Evolutionary conservation across 306 rosid genomes (phyloP), one percentile per base, ranked within the genome.

Genomic region (Potentilla sterilis): DNA sequence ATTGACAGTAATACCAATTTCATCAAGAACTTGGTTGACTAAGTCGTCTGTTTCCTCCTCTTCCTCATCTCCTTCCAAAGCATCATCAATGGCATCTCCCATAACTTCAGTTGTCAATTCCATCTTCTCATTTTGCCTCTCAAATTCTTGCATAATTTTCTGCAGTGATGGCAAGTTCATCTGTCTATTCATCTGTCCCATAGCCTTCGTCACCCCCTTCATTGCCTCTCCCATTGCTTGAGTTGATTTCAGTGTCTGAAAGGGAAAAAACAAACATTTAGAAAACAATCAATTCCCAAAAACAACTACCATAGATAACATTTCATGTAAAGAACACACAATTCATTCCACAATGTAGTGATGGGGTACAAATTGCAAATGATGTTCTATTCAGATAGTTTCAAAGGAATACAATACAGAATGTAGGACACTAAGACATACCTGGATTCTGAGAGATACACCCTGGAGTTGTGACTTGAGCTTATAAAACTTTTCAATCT

Each of bases 401-500:
- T 54, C 6, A 42, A 16, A 6, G 42, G 40, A 3, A 16, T 9
- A 69, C 38, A 42, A 62, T n/a, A 75, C 46, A 58, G 71, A 71
- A 40, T 37, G 67, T 18, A 28, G 35, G 70, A 67, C 74, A 28
- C 28, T 28, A 28, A 37, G 40, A 28, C 40, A 67, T 83, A 92
- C 99, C 96, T 95, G 99, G 77, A 95, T 95, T 84, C 99, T 86
- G 66, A 95, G 99, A 75, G 99, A 82, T 75, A 95, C 99, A 75
- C 97, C 99, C 86, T 95, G 99, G 61, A 95, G 99, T 85, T 95
- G 99, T 21, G 99, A 95, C 83, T 92, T 95, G 67, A 95, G 97
- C 89, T 95, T 95, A 82, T 95, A 95, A 81, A 95, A 95, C 81
- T 95, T 95, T 74, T 95, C 99, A 84, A 95, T 83, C 82, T 95